Evolutionary conservation across 2,329 filamentous ascomycete species (phyloP), one percentile per base, ranked within the genome.

Genomic region (Ceratocystis destructans): DNA sequence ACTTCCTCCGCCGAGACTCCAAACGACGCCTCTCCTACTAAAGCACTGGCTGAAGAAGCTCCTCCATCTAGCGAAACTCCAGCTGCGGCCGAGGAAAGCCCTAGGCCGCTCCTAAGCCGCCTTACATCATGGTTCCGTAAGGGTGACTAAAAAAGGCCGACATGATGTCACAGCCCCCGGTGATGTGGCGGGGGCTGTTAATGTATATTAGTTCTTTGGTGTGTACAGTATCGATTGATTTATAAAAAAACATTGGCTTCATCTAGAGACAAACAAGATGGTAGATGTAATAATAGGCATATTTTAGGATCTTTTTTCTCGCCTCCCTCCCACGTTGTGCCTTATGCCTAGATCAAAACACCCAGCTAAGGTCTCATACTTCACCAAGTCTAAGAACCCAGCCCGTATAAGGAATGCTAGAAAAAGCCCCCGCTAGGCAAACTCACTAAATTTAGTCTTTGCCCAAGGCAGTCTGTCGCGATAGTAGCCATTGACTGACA

Each of bases 111-210:
- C 7, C 20, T 64, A 12, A 22, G 62, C 45, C 62, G 62, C 28
- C n/a, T 64, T 3, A 37, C 62, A 25, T 64, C 62, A 44, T 64
- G 62, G 62, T 64, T 64, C 31, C 61, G 61, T 3, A 59, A 59
- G 28, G 20, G n/a, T 17, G 17, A 37, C 55, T 59, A n/a, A 33
- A 33, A 0, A 12, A 41, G 37, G 37, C 37, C 12, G 37, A 15
- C 37, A 41, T 41, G 37, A 41, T 41, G 37, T 41, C 37, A 41
- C 37, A 41, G 37, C 37, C 12, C 10, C 37, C 37, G 12, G 4
- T 10, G 37, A 41, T 41, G 37, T 41, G 10, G 10, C 10, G 37
- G 37, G 37, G 37, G 12, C 37, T 41, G 12, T 41, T 15, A 41
- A 41, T 41, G 48, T 53, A 25, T 53, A 53, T 12, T 10, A 53